Base-by-base conservation (phyloP, 1,139 yeast genomes). In the Protomyces arabidopsidicola region DNA sequence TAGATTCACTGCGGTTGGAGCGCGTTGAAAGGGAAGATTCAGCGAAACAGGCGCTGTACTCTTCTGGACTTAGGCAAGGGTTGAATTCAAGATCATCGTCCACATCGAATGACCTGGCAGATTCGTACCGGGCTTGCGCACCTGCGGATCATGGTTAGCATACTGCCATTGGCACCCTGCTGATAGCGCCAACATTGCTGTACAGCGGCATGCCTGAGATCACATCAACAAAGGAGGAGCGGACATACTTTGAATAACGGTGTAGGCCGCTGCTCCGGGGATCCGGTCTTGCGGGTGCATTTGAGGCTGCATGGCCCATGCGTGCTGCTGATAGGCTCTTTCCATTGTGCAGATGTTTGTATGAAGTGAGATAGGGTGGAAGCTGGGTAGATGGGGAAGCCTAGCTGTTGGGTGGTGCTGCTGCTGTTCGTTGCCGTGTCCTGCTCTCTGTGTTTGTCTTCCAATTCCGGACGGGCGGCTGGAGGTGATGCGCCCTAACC, bases 61-160 rank as follows among this genome's bases (percentile, higher is more conserved):
- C 75, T 38, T 74, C 75, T n/a, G 73, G 69, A 24, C 70, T 73
- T 59, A 68, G 45, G 66, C 75, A 70, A 18, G 90, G 90, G 70
- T 88, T 84, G 73, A 87, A 87, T 74, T 85, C 90, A 67, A 82
- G 72, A 73, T 87, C 91, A 68, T 87, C 88, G 72, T 84, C 90
- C 54, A 80, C 72, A 69, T 85, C 90, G 73, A 87, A 85, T 42
- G 88, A 85, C 68, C 87, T 81, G 70, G 84, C 83, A 53, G 85
- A 80, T 69, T 85, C 84, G 39, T 60, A 60, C 36, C 63, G 48
- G 20, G 48, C 35, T 35, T 54, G 55, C 20, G 63, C 63, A 20
- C 27, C 58, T 53, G 27, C n/a, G n/a, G 55, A 14, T 18, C 10
- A n/a, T 22, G n/a, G 18, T 42, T 3, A 42, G 48, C 48, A 18